Evolutionary conservation across 768 basidiomycete genomes (phyloP).

Genomic region (Tylopilus cervinicoccineus): DNA sequence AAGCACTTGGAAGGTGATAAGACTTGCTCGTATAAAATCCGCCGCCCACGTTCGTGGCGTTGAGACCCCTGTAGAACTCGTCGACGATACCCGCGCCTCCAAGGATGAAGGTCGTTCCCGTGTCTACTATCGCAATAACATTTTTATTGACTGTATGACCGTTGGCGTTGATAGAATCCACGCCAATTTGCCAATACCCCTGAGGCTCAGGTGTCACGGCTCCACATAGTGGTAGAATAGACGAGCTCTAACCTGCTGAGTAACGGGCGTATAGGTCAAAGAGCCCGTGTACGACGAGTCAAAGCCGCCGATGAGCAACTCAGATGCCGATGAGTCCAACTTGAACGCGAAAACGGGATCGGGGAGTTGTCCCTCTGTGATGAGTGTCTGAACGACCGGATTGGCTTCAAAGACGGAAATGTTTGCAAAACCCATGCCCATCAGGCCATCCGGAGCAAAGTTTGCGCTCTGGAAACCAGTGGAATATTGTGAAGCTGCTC

Average conservation of each 20-base stretch:
- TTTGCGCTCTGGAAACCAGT: slow-evolving; percentile 4
- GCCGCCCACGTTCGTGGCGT: slow-evolving; percentile 26
- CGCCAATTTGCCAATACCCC: slow-evolving; percentile 23
- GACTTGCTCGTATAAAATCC: slow-evolving; percentile 36
- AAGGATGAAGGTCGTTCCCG: slow-evolving; percentile 43
- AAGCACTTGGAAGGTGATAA: background rate
- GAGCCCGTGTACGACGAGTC: slow-evolving; percentile 37
- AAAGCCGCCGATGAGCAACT: slow-evolving; percentile 41
- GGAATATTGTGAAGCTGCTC: slow-evolving; percentile 21
- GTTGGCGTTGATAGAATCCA: slow-evolving; percentile 22
- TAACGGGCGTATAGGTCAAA: slow-evolving; percentile 36
- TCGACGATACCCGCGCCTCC: slow-evolving; percentile 36
- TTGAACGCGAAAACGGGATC: slow-evolving; percentile 37
- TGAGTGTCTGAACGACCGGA: slow-evolving; percentile 42
- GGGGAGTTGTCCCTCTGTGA: slow-evolving; percentile 33
- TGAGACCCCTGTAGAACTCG: slow-evolving; percentile 29
- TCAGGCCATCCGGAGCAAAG: slow-evolving; percentile 29
- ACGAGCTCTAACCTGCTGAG: slow-evolving; percentile 22
- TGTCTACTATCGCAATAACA: slow-evolving; percentile 42
- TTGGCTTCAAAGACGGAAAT: slow-evolving; percentile 34
- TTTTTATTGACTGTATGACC: slow-evolving; percentile 5
- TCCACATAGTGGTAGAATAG: background rate
- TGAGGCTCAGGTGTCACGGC: slow-evolving; percentile 2
- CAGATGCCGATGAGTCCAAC: slow-evolving; percentile 31
- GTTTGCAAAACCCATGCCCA: slow-evolving; percentile 42